A percentile compares a stretch with the other conserved stretches of the same genome.
phyloP scores from a whole-genome alignment of 1,284 basidiomycete genomes.

The Sanguinoderma infundibulare region DNA sequence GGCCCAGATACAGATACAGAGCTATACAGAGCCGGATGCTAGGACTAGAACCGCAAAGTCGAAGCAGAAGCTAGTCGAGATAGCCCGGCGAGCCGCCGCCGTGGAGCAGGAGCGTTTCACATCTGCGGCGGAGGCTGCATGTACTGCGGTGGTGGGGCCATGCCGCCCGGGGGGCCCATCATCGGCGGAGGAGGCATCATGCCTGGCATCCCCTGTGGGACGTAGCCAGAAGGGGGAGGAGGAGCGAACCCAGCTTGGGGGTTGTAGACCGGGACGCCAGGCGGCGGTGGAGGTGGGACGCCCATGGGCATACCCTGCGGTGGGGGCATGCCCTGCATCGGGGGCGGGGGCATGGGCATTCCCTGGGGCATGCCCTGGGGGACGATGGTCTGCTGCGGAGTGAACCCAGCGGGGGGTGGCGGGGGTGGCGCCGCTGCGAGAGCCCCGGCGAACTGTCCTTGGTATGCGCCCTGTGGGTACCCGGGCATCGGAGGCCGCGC shows the following conservation, averaged over 20 bases:
- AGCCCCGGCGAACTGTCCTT: slow-evolving; percentile 88
- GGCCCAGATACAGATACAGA: not conserved
- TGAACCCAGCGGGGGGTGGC: slow-evolving; percentile 67
- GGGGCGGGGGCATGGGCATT: slow-evolving; percentile 38
- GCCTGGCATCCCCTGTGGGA: slow-evolving; percentile 41
- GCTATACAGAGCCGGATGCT: not conserved
- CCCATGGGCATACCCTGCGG: slow-evolving; percentile 33
- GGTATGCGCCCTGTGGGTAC: slow-evolving; percentile 68
- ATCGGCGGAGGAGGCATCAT: slow-evolving; percentile 34
- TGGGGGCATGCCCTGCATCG: slow-evolving; percentile 48
- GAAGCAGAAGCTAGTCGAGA: not conserved
- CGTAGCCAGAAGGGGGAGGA: slow-evolving; percentile 65
- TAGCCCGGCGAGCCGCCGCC: not conserved
- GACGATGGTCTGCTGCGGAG: slow-evolving; percentile 68
- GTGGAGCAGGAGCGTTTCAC: not conserved
- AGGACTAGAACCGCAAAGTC: not conserved
- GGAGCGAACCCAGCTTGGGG: slow-evolving; percentile 51
- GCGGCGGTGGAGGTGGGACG: slow-evolving; percentile 19
- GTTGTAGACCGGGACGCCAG: slow-evolving; percentile 51
- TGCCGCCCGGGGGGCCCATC: slow-evolving; percentile 34
- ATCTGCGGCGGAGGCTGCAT: slow-evolving; percentile 19
- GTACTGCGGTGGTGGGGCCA: slow-evolving; percentile 22
- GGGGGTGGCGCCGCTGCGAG: slow-evolving; percentile 75
- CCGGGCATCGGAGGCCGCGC: slow-evolving; percentile 63
- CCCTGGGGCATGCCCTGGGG: slow-evolving; percentile 45